Conservation (phyloP, 371 early-diverging fungal genomes). For the Mucor lusitanicus region DNA sequence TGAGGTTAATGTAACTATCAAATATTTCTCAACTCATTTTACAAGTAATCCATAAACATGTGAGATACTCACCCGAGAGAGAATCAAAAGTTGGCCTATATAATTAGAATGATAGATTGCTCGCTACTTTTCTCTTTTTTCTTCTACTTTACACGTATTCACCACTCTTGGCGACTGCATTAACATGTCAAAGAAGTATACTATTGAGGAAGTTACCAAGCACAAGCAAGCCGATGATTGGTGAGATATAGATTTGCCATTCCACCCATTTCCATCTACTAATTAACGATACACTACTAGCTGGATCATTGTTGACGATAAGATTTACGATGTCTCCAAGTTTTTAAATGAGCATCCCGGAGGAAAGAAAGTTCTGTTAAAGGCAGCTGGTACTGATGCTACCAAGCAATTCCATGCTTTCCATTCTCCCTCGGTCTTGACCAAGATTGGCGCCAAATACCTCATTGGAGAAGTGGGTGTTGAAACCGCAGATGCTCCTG, state of each 20-base stretch:
- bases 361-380: constrained; percentile 70
- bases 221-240: constrained; percentile 78
- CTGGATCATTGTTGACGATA: constrained; percentile 89
- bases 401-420: constrained; percentile 88
- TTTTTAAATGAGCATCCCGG: constrained; percentile 80
- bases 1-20: constrained; percentile 6
- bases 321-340: constrained; percentile 80
- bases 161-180: background rate
- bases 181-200: constrained; percentile 45
- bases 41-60: constrained; percentile 7
- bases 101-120: background rate
- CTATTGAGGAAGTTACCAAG: constrained; percentile 71
- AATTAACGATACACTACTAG: constrained; percentile 11
- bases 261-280: background rate
- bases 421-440: constrained; percentile 65
- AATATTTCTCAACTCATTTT: background rate
- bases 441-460: constrained; percentile 15
- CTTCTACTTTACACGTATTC: too few relatives aligned
- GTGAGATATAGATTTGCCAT: constrained; percentile 4
- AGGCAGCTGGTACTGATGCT: constrained; percentile 87
- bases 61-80: constrained; percentile 18
- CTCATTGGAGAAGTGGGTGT: constrained; percentile 16
- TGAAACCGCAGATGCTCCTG: background rate
- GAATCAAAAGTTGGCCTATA: background rate
- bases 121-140: background rate